Evolutionary conservation across 352 stramenopile genomes (phyloP).

Genomic region (Pythium dissimile): DNA sequence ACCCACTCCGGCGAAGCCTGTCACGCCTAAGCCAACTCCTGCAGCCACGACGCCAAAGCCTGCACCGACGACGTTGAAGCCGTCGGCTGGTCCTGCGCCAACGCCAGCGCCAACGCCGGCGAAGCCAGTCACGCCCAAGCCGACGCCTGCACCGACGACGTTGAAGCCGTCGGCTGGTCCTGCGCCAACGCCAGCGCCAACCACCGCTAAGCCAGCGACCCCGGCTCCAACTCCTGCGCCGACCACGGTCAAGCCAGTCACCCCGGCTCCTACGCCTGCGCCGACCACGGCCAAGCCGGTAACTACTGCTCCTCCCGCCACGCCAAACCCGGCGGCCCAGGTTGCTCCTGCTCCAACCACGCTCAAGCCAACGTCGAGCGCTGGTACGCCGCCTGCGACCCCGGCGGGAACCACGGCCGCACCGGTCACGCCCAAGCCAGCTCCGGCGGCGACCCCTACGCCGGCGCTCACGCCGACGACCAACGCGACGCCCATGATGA

Average conservation of each 20-base stretch:
- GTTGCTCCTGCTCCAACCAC: neutral
- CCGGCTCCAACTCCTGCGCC: neutral
- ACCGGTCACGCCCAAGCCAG: neutral
- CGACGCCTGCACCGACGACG: neutral
- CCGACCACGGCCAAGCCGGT: neutral
- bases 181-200: neutral
- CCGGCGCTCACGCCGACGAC: neutral
- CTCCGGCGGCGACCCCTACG: neutral
- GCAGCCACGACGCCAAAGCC: neutral
- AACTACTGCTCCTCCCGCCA: neutral
- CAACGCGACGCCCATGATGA: conserved; percentile 1
- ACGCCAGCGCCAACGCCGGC: neutral
- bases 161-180: neutral
- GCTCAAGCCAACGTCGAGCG: neutral
- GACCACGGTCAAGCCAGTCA: neutral
- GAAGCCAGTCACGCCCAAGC: neutral
- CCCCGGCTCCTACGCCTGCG: neutral
- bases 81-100: neutral
- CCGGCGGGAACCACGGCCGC: neutral
- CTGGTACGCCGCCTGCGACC: neutral
- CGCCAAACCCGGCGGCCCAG: neutral
- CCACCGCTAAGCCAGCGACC: neutral
- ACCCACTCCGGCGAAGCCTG: neutral
- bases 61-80: neutral
- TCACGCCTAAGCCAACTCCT: neutral